Evolutionary conservation across 441 rosid species (phyloP).

Genomic region (Pelargonium citronellum): DNA sequence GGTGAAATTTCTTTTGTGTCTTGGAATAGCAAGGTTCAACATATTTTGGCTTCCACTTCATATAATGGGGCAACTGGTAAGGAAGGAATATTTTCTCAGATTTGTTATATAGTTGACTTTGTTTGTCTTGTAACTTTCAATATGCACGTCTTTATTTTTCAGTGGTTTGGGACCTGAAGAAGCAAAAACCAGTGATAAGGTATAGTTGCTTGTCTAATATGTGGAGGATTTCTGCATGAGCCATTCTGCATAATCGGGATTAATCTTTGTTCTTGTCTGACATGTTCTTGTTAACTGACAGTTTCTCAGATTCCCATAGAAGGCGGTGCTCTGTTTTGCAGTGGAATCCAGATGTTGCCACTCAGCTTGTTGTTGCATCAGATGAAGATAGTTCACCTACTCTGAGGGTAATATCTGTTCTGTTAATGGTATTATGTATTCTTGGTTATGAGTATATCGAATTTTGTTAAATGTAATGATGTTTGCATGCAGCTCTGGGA

Average conservation of each 20-base stretch:
- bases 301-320: conserved; percentile 81
- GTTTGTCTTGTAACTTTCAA: conserved; percentile 13
- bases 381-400: conserved; percentile 87
- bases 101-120: conserved; percentile 14
- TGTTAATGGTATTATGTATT: conserved; percentile 13
- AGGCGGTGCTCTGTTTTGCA: conserved; percentile 97
- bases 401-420: conserved; percentile 53
- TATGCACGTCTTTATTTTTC: conserved; percentile 20
- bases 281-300: conserved; percentile 36
- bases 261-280: conserved; percentile 17
- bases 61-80: conserved; percentile 90
- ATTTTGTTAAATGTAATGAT: conserved; percentile 15
- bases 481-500: conserved; percentile 83
- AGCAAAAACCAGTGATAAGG: conserved; percentile 94
- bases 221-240: conserved; percentile 11
- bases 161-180: conserved; percentile 98
- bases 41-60: conserved; percentile 92
- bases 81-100: conserved; percentile 20
- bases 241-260: conserved; percentile 13
- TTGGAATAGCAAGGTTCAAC: conserved; percentile 94
- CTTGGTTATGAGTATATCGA: neutral
- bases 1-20: conserved; percentile 95
- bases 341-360: conserved; percentile 98
- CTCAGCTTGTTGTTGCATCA: conserved; percentile 96
- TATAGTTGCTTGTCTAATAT: conserved; percentile 22